Base-by-base conservation (phyloP, 768 basidiomycete species). In the Tricholoma furcatifolium region DNA sequence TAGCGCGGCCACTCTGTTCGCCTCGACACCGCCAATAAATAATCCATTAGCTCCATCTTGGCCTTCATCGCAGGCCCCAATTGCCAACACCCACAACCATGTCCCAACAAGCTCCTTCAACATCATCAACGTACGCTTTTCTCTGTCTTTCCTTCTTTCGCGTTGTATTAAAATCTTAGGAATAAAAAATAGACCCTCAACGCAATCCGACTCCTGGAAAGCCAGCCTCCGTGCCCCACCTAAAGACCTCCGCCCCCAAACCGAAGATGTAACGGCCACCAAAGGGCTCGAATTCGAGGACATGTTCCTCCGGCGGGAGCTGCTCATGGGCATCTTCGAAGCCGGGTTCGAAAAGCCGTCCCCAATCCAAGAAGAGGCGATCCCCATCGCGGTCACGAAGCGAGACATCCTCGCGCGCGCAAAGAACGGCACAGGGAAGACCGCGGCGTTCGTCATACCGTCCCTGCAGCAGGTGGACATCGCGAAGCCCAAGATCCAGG, bases 271-370 rank as follows among this genome's bases (percentile, higher is more conserved):
- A 53, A 91, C 88, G 23, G 87, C 86, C 3, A 96, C 93, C 23
- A 91, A 93, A 71, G 96, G 96, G 56, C 78, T 85, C 62, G 94
- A 98, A 67, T 99, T 97, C 59, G 97, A 99, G 74, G 93, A 95
- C 67, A 91, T 94, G 85, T 83, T 75, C 70, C 80, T 96, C 65
- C 84, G 88, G 51, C 84, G 96, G 60, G 96, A 98, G 73, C 85
- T 99, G 56, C 84, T 99, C 69, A 98, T 99, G 96, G 96, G 96
- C 64, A 97, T 98, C 70, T 99, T 95, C 63, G 94, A 98, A 74
- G 97, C 95, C 60, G 96, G 96, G 52, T 96, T 94, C 68, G 96
- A 98, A 74, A 86, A 80, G 61, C 96, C 96, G 39, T 96, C 93
- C 21, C 96, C 96, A 57, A 98, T 99, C 72, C 96, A 99, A 79